phyloP scores from a whole-genome alignment of 164 flowering plant genomes.

The Vitis riparia region DNA sequence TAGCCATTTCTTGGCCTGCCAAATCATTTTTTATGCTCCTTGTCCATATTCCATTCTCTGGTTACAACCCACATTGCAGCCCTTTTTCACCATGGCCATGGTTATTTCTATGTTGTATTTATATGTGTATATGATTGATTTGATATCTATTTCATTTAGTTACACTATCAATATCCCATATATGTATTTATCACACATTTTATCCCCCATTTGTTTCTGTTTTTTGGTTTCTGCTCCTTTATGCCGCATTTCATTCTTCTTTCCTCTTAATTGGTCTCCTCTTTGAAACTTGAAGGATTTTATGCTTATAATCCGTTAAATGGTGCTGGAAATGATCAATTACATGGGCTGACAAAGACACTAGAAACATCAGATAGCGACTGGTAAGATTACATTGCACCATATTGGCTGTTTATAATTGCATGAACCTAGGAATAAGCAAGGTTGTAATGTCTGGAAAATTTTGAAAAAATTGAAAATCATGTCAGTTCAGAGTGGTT shows the following conservation, averaged over 20 bases:
- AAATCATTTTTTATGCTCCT: too few relatives aligned
- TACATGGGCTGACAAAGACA: constrained; percentile 44
- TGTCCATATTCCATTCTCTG: too few relatives aligned
- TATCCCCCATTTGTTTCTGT: too few relatives aligned
- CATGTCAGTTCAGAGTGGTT: background rate
- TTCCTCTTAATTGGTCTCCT: background rate
- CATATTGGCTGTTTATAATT: background rate
- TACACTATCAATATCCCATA: too few relatives aligned
- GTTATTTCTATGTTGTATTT: too few relatives aligned
- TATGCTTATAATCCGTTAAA: constrained; percentile 15
- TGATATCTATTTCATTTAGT: too few relatives aligned
- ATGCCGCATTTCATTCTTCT: background rate
- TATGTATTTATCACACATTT: too few relatives aligned
- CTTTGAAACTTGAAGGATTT: constrained; percentile 19
- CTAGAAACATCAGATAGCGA: constrained; percentile 35
- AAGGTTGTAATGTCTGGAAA: background rate
- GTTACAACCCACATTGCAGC: too few relatives aligned
- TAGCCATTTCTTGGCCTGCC: too few relatives aligned
- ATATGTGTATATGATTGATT: too few relatives aligned
- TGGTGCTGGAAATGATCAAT: constrained; percentile 22
- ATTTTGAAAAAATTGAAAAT: background rate
- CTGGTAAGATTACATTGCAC: constrained; percentile 34
- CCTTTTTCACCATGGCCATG: too few relatives aligned
- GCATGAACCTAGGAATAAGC: background rate
- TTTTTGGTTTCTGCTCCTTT: too few relatives aligned